Base-by-base conservation (phyloP, 2,329 filamentous ascomycete species). In the Alternaria sp. region DNA sequence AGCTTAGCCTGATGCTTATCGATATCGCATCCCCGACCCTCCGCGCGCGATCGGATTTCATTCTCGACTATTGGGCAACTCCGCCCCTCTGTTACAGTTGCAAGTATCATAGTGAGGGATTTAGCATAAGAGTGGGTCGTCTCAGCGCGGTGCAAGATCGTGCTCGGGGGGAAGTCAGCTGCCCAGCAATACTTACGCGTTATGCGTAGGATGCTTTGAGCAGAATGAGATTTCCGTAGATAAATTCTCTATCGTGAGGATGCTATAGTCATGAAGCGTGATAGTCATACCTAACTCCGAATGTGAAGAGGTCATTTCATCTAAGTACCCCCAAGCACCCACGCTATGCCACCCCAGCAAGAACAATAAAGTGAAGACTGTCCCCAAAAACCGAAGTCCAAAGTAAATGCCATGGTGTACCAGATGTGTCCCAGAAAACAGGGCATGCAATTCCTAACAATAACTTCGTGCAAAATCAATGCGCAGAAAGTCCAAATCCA, bases 291-390 rank as follows among this genome's bases (percentile, higher is more conserved):
- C 41, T 28, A 20, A 38, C 41, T 42, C 16, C 42, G 16, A 43
- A 22, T 34, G 51, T 51, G 49, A 46, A 57, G 44, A 48, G 49
- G 41, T 12, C 30, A 28, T 42, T 5, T 28, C 39, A 28, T 51
- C 44, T 36, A 28, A 47, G 41, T 53, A 43, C 60, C 39, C 64
- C 67, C 26, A 54, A 63, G 60, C 65, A 57, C 64, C 64, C 46
- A 59, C 63, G 67, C 67, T 69, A 68, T 69, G 63, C 67, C 63
- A 32, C 56, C 52, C 56, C 58, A 30, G 41, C 59, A 63, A 51
- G 48, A 62, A 63, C 57, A 57, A 36, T 46, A 48, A 38, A 56
- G 46, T 7, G 39, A 54, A 41, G n/a, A 57, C 26, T 34, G 16
- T 46, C 24, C 6, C 12, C 16, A 26, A 39, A 41, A 43, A 38